Evolutionary conservation across 2,329 filamentous ascomycete species (phyloP).

Genomic region (Hyphodiscus sp.): DNA sequence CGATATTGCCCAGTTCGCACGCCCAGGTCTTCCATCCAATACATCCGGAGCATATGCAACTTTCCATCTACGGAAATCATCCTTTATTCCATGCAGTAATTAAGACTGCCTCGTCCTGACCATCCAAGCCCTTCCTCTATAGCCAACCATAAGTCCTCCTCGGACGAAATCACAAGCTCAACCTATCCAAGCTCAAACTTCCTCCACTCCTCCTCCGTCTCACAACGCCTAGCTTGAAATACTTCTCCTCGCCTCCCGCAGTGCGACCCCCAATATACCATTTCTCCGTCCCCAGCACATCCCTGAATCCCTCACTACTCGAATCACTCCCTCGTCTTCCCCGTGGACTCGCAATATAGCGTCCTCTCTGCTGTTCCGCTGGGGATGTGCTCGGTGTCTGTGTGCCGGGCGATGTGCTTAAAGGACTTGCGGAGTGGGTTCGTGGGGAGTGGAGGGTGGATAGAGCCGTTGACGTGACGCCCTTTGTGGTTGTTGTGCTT

Average conservation of each 20-base stretch:
- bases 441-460: constrained; percentile 25
- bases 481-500: constrained; percentile 24
- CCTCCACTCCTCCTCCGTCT: constrained; percentile 67
- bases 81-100: neutral
- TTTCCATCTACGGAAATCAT: neutral
- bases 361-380: constrained; percentile 5
- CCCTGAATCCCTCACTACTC: constrained; percentile 68
- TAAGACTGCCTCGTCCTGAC: neutral
- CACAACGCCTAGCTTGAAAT: constrained; percentile 75
- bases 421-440: constrained; percentile 22
- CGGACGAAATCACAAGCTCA: constrained; percentile 58
- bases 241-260: constrained; percentile 69
- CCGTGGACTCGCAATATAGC: constrained; percentile 15
- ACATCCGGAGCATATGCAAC: neutral
- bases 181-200: constrained; percentile 64
- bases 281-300: constrained; percentile 65
- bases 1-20: neutral
- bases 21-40: neutral
- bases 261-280: constrained; percentile 78
- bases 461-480: constrained; percentile 23
- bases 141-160: neutral
- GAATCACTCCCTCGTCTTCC: constrained; percentile 60
- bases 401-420: constrained; percentile 18
- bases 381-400: neutral
- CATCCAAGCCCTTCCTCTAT: neutral